Conservation (phyloP, 306 rosid species). For the Erythrophleum fordii region DNA sequence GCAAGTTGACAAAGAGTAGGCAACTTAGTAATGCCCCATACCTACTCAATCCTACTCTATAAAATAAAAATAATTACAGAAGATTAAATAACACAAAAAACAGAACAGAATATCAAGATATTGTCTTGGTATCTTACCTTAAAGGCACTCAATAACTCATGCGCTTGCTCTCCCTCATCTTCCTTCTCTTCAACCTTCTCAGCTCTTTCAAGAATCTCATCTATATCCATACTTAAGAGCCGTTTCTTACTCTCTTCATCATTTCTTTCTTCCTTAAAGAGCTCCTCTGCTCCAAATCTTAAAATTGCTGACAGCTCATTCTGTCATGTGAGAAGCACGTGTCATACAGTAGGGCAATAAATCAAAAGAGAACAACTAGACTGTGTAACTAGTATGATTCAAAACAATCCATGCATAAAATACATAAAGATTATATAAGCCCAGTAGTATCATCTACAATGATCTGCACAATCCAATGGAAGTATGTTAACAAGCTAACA, state of each 20-base stretch:
- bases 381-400: constrained; percentile 11
- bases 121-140: constrained; percentile 66
- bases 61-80: not conserved
- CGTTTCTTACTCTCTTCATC: constrained; percentile 97
- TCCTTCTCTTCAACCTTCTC: constrained; percentile 98
- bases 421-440: constrained; percentile 3
- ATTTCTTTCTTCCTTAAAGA: constrained; percentile 92
- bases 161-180: constrained; percentile 67
- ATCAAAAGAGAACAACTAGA: not conserved
- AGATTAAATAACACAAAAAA: not conserved
- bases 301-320: constrained; percentile 94
- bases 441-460: constrained; percentile 15
- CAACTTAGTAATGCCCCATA: not conserved
- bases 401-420: not conserved
- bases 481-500: constrained; percentile 6
- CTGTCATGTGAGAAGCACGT: constrained; percentile 56
- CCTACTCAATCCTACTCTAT: constrained; percentile 2
- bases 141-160: constrained; percentile 91
- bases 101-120: constrained; percentile 5
- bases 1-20: constrained; percentile 11
- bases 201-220: constrained; percentile 99
- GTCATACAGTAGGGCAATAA: not conserved
- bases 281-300: constrained; percentile 99
- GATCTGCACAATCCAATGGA: constrained; percentile 13
- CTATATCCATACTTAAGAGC: constrained; percentile 92